A percentile compares a stretch with the other conserved stretches of the same genome.
These are phyloP conservation scores for Fraxinus cuspidata DNA, from an alignment of 257 asterid species.

Conservation along the genomic window DNA sequence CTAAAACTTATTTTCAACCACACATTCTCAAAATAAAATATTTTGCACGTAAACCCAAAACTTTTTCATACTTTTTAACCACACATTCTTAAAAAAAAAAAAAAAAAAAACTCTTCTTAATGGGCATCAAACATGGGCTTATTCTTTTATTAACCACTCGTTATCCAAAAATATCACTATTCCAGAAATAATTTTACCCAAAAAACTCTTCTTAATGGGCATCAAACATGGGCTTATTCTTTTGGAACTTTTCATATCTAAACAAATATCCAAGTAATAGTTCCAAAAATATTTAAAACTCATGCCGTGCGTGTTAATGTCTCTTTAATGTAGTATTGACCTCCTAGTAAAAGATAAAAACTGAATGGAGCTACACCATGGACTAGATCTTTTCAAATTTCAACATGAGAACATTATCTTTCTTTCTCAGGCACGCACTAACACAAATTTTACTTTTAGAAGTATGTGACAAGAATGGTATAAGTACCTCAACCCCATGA, in stretches of 20 bases:
- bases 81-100: too few species aligned
- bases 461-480: not conserved
- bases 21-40: too few species aligned
- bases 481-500: not conserved
- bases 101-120: too few species aligned
- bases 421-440: not conserved
- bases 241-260: not conserved
- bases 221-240: not conserved
- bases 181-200: too few species aligned
- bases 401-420: not conserved
- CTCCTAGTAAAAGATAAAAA: not conserved
- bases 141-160: too few species aligned
- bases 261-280: not conserved
- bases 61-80: too few species aligned
- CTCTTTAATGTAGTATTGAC: not conserved
- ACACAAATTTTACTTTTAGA: not conserved
- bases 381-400: not conserved
- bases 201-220: too few species aligned
- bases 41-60: too few species aligned
- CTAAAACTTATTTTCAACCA: too few species aligned
- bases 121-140: too few species aligned
- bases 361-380: not conserved
- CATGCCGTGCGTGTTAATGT: not conserved
- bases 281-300: not conserved
- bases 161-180: too few species aligned